Evolutionary conservation across 345 rosid genomes (phyloP).

Genomic region (Nasturtium officinale): DNA sequence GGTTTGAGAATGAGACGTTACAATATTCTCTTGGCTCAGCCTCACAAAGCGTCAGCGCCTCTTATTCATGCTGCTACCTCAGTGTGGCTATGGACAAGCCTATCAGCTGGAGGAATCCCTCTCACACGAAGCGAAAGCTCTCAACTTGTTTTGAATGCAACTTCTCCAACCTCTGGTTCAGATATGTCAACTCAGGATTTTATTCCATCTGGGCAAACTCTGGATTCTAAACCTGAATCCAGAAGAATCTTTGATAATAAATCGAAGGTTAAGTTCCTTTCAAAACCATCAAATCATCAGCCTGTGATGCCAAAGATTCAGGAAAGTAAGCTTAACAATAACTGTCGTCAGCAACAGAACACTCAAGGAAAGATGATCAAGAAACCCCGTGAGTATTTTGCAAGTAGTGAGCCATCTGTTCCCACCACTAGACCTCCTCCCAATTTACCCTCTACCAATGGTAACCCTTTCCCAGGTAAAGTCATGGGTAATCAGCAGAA

Average conservation of each 20-base stretch:
- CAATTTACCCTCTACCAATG: constrained; percentile 47
- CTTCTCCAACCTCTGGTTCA: constrained; percentile 16
- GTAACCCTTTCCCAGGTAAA: constrained; percentile 44
- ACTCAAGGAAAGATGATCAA: constrained; percentile 57
- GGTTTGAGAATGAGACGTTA: constrained; percentile 89
- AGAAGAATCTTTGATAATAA: constrained; percentile 49
- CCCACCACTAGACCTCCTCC: constrained; percentile 35
- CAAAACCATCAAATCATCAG: constrained; percentile 48
- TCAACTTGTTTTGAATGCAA: constrained; percentile 44
- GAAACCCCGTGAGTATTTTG: constrained; percentile 80
- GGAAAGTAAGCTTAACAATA: constrained; percentile 47
- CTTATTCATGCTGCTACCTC: constrained; percentile 80
- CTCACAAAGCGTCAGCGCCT: constrained; percentile 69
- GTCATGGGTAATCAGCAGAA: constrained; percentile 44
- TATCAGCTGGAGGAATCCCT: constrained; percentile 71
- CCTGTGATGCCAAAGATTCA: constrained; percentile 49
- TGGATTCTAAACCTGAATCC: constrained; percentile 38
- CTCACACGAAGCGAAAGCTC: constrained; percentile 52
- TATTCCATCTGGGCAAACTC: constrained; percentile 44
- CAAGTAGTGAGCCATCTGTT: constrained; percentile 44
- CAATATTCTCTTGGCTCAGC: constrained; percentile 88
- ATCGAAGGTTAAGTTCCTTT: constrained; percentile 45
- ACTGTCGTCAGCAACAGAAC: constrained; percentile 44
- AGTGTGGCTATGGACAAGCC: constrained; percentile 88
- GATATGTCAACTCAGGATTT: constrained; percentile 43